Percentiles rank a stretch among this genome's conserved stretches.
Evolutionary conservation across 768 basidiomycete species (phyloP).

Genomic region (Lentinula lateritia): DNA sequence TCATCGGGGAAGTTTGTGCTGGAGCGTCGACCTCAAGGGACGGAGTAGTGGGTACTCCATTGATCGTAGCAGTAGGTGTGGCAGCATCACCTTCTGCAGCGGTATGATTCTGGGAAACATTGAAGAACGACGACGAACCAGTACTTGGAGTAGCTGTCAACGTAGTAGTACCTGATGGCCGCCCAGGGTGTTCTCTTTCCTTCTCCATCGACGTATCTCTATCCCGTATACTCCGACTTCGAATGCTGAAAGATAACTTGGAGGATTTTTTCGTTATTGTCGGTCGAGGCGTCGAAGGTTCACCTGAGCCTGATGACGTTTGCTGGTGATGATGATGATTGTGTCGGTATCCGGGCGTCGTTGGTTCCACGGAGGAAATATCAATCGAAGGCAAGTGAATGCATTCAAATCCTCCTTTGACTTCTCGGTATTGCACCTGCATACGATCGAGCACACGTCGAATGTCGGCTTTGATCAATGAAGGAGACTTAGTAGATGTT

Average conservation of each 20-base stretch:
- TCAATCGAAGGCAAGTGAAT: constrained; percentile 94
- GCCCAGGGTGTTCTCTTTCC: constrained; percentile 33
- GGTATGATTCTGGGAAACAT: constrained; percentile 56
- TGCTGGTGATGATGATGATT: constrained; percentile 28
- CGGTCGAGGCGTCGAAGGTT: constrained; percentile 42
- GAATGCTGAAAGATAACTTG: constrained; percentile 71
- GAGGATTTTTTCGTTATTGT: constrained; percentile 70
- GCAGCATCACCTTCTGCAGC: constrained; percentile 15
- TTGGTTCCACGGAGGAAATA: constrained; percentile 59
- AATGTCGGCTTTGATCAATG: constrained; percentile 79
- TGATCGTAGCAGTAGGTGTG: constrained; percentile 12
- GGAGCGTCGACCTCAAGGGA: constrained; percentile 25
- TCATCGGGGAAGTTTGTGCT: constrained; percentile 8
- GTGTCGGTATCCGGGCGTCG: constrained; percentile 12
- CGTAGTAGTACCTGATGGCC: constrained; percentile 40
- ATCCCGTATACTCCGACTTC: constrained; percentile 29
- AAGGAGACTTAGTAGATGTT: constrained; percentile 85
- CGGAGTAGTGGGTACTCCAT: constrained; percentile 20
- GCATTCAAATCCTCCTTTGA: constrained; percentile 91
- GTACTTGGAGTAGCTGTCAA: constrained; percentile 66
- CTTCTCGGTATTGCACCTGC: constrained; percentile 92
- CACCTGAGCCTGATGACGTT: constrained; percentile 46
- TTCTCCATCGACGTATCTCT: constrained; percentile 22
- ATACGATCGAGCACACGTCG: constrained; percentile 84
- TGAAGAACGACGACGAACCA: constrained; percentile 83